Base-by-base conservation (phyloP, 2,329 filamentous ascomycete genomes). In the Calonectria leucothoes region DNA sequence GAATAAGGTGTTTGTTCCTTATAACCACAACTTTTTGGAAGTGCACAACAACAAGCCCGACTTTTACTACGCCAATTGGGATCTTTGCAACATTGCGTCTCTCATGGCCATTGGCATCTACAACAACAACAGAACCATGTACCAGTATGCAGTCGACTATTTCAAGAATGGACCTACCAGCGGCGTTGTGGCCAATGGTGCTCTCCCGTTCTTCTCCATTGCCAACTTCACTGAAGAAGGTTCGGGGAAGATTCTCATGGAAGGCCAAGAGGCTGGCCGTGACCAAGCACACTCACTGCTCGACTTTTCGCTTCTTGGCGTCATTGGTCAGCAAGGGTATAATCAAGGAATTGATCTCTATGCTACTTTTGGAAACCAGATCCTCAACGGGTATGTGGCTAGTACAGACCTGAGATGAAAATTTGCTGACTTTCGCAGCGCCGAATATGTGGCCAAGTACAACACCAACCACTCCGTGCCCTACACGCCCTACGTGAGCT, bases 271-370 rank as follows among this genome's bases (percentile, higher is more conserved):
- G n/a, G 57, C 63, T 15, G 67, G 71, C 15, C 79, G 86, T 0
- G 87, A 88, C 71, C 87, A 88, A 73, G 87, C 86, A 7, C 87
- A 88, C 72, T 76, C 85, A 1, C 82, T 82, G 14, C 78, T 88
- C 5, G 83, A 85, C 71, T 82, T 86, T 23, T 80, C 82, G 0
- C 77, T 87, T 7, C 71, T 86, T 2, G 86, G 84, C 2, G 81
- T 83, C 1, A 76, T 88, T 55, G 85, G 83, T 2, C 85, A 87
- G 77, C 83, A 85, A 75, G 82, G 83, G 0, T 85, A 83, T 68
- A 88, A 86, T 70, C 86, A 88, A 73, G 86, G 85, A 1, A 79
- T 81, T 7, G 85, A 87, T 67, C 74, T 87, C 4, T 87, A 86
- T 55, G 80, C 63, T 7, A 67, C 63, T 3, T 71, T 52, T 55